Evolutionary conservation across 306 rosid species (phyloP), one percentile per base, ranked within the genome.

Genomic region (Sesbania bispinosa): DNA sequence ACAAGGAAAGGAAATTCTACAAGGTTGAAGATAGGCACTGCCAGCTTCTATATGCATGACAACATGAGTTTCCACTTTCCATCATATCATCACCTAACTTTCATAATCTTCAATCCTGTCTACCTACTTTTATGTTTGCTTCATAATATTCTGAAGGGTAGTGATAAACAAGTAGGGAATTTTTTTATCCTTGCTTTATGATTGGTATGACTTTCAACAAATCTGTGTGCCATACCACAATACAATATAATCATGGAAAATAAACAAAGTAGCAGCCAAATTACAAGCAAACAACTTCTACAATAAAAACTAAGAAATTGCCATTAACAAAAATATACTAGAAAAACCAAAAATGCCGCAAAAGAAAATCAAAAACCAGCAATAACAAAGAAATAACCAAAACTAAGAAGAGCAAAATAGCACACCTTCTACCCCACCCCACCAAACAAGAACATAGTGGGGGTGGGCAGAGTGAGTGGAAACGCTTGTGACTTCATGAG

Each of bases 91-190:
- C n/a, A n/a, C n/a, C n/a, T n/a, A n/a, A n/a, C n/a, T n/a, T n/a
- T n/a, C n/a, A 11, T 16, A 54, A 63, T 54, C 61, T 33, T 7
- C 54, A 5, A 23, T 8, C 27, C n/a, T 32, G 20, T 59, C 63
- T 33, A 45, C 77, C 73, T 2, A 23, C 10, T 69, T 42, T 30
- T 66, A 47, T 7, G 23, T 26, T 26, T 59, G 27, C 11, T 47
- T 53, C 76, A 46, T 65, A 39, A 45, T 52, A 24, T 10, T 70
- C 26, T 29, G 10, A 70, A 78, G 45, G 30, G 21, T 19, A n/a
- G n/a, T n/a, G 0, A 4, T 13, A 21, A 39, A 4, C 4, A 73
- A 55, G 30, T 16, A 27, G 33, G 52, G 10, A 52, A 61, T 10
- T 1, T 0, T 29, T 10, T 35, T 3, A 53, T 39, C 59, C 11